Conservation (phyloP, 2,329 filamentous ascomycete genomes). For the Monosporascus sp. region DNA sequence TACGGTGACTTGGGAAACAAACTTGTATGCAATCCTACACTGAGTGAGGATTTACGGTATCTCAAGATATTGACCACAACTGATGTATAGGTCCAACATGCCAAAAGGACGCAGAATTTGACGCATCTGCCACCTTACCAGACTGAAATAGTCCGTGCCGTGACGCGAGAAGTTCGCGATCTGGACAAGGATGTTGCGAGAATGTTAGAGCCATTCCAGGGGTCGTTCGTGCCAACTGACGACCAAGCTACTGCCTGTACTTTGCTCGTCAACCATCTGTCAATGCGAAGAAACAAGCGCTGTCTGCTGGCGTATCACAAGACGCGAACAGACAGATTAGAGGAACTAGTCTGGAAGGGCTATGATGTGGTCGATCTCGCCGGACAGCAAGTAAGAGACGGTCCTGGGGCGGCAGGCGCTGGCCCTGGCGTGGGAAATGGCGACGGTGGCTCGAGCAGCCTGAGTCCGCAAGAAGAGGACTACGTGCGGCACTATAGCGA, state of each 20-base stretch:
- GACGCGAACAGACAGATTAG: conserved; percentile 83
- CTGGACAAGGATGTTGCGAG: conserved; percentile 79
- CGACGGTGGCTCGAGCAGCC: conserved; percentile 60
- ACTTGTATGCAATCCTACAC: conserved; percentile 49
- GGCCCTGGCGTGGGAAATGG: conserved; percentile 32
- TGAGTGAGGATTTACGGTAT: conserved; percentile 3
- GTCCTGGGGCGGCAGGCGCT: conserved; percentile 26
- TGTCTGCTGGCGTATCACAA: conserved; percentile 93
- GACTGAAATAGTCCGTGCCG: conserved; percentile 80
- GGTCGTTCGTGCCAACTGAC: conserved; percentile 76
- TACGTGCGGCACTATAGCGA: conserved; percentile 91
- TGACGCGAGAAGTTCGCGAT: conserved; percentile 88
- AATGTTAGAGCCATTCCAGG: conserved; percentile 76
- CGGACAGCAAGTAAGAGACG: conserved; percentile 47
- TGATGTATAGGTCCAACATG: conserved; percentile 72
- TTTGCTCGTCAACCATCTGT: conserved; percentile 86
- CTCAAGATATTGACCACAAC: conserved; percentile 9
- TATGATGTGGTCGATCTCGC: conserved; percentile 72
- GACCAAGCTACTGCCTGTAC: conserved; percentile 83
- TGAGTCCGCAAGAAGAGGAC: conserved; percentile 94
- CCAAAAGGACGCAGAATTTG: conserved; percentile 87
- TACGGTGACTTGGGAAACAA: conserved; percentile 86
- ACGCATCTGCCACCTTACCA: conserved; percentile 85
- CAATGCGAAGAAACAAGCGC: conserved; percentile 93
- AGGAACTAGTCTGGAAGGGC: conserved; percentile 90